Base-by-base conservation (phyloP, 2,329 filamentous ascomycete genomes). In the Penicillium sp. region DNA sequence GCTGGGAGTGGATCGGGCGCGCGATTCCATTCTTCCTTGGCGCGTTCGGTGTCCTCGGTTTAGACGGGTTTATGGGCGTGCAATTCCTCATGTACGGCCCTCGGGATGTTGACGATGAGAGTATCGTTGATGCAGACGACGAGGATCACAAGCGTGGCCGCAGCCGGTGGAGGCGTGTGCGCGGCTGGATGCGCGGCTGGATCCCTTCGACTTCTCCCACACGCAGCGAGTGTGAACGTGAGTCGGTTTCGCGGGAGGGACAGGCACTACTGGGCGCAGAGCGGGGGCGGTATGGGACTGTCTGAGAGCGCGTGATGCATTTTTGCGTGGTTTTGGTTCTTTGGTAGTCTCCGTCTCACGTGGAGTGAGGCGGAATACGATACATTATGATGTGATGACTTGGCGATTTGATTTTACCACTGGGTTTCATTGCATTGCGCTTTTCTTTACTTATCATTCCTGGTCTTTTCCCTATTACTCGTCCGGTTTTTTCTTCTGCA, bases 151-250 rank as follows among this genome's bases (percentile, higher is more conserved):
- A 73, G 46, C 65, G 74, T 60, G 71, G 79, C 3, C 72, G 75
- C 22, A 74, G 72, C 57, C 78, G 79, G 53, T 88, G 85, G 86
- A 77, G 79, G 41, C 76, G 79, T 31, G 85, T 87, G 6, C 84
- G 78, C 57, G 86, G 86, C 10, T 88, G 85, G 85, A 87, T 88
- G 85, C 79, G 85, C 59, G 86, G 86, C 2, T 88, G 86, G 86
- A 81, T 87, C 37, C 86, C 86, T 55, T 78, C 78, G 18, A 75
- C 81, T 27, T 75, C 75, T 19, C 75, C 77, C 35, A 36, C 56
- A 19, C 60, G 52, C 6, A 54, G 47, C 19, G 67, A 70, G 31
- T 70, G 69, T 54, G 69, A 70, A 27, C 56, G 41, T n/a, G 41
- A 49, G 27, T 55, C 59, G 6, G 46, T 50, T 24, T 40, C 63